A percentile compares a stretch with the other conserved stretches of the same genome.
phyloP scores from a whole-genome alignment of 495 filamentous ascomycete genomes.

The Cenococcum geophilum region DNA sequence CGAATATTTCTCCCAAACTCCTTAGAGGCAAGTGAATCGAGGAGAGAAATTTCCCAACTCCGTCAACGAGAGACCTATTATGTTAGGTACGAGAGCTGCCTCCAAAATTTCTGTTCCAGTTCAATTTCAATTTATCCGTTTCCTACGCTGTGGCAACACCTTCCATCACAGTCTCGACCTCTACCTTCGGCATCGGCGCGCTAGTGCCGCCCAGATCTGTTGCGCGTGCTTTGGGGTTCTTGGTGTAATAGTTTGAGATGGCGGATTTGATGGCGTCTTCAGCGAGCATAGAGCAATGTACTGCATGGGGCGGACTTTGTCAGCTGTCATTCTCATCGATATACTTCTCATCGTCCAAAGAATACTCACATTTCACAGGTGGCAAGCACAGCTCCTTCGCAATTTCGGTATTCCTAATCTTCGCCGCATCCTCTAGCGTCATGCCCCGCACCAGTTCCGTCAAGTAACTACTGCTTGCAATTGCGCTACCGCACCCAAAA shows the following conservation, averaged over 20 bases:
- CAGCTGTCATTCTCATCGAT: neutral
- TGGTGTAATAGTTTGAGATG: slow-evolving; percentile 94
- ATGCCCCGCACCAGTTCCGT: slow-evolving; percentile 91
- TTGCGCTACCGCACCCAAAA: slow-evolving; percentile 94
- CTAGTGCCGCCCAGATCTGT: slow-evolving; percentile 71
- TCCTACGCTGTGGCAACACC: slow-evolving; percentile 16
- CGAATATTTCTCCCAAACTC: neutral
- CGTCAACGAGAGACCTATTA: neutral
- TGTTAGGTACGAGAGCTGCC: neutral
- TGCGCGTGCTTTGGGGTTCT: slow-evolving; percentile 69
- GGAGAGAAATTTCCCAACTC: slow-evolving; percentile 1
- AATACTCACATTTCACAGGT: slow-evolving; percentile 78
- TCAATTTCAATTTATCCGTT: slow-evolving; percentile 13
- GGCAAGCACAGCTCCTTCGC: slow-evolving; percentile 93
- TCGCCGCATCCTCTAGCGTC: slow-evolving; percentile 88
- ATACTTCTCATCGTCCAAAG: neutral
- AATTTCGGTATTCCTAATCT: slow-evolving; percentile 94
- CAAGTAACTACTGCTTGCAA: slow-evolving; percentile 82
- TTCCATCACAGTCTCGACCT: slow-evolving; percentile 38
- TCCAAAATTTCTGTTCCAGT: neutral
- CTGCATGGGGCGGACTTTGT: slow-evolving; percentile 38
- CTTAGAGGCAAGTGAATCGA: neutral
- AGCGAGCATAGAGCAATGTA: slow-evolving; percentile 98
- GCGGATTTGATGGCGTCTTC: slow-evolving; percentile 99
- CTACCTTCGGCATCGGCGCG: slow-evolving; percentile 45